These are phyloP conservation scores for Auriscalpium orientale DNA, from an alignment of 768 basidiomycete species.

Conservation along the genomic window DNA sequence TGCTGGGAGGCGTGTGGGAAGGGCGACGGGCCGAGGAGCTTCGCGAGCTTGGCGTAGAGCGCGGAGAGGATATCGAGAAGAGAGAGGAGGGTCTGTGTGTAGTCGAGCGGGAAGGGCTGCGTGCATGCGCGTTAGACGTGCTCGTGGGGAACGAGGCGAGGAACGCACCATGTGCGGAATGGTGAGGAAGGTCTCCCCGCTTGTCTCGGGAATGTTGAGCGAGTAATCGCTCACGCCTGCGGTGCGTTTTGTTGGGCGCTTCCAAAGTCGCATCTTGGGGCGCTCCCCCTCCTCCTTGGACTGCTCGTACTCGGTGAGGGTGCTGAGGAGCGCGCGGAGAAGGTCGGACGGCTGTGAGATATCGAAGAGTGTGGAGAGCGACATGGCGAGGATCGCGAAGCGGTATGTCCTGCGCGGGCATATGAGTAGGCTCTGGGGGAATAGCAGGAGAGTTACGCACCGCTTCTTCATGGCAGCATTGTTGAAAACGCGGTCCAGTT, in stretches of 20 bases:
- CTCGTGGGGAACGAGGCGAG: not conserved
- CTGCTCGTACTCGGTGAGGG: conserved; percentile 71
- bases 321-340: conserved; percentile 63
- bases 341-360: conserved; percentile 76
- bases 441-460: conserved; percentile 30
- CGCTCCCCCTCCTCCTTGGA: conserved; percentile 67
- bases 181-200: conserved; percentile 64
- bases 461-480: conserved; percentile 73
- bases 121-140: not conserved
- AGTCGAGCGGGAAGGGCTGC: conserved; percentile 85
- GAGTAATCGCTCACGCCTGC: conserved; percentile 52
- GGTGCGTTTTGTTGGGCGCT: conserved; percentile 49
- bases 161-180: conserved; percentile 64
- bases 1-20: conserved; percentile 63
- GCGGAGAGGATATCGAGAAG: conserved; percentile 86
- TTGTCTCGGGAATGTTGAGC: conserved; percentile 49
- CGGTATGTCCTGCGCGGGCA: conserved; percentile 55
- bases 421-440: not conserved
- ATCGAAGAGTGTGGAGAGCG: conserved; percentile 74
- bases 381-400: conserved; percentile 82
- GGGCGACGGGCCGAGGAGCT: conserved; percentile 76
- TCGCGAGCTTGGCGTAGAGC: conserved; percentile 80
- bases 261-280: conserved; percentile 60
- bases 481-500: conserved; percentile 69
- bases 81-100: conserved; percentile 82